Conservation (phyloP, 2,329 filamentous ascomycete genomes). For the Cladosporium colombiae region DNA sequence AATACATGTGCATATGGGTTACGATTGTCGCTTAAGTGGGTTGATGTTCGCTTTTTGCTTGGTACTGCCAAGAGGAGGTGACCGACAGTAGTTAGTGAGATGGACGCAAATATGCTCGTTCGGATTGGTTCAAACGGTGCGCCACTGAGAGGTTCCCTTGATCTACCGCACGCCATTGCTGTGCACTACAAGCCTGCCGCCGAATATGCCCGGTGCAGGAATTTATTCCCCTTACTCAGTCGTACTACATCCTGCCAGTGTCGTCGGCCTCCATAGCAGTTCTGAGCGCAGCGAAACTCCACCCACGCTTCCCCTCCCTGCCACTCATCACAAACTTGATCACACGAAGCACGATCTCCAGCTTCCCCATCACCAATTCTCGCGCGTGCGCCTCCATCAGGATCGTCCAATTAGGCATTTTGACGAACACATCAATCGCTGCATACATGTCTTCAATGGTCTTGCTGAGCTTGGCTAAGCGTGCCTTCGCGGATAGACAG, state of each 20-base stretch:
- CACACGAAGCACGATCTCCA: background rate
- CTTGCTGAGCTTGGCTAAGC: background rate
- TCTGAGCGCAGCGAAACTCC: background rate
- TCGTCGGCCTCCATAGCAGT: background rate
- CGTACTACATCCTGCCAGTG: background rate
- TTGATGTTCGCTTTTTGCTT: background rate
- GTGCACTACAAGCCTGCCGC: background rate
- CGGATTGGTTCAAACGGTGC: no score
- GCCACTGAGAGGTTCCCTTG: background rate
- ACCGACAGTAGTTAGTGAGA: background rate
- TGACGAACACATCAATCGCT: background rate
- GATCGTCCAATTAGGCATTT: background rate
- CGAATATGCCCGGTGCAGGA: background rate
- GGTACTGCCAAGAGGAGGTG: background rate
- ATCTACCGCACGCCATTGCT: background rate
- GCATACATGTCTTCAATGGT: background rate
- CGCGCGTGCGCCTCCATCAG: background rate
- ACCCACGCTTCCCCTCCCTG: background rate
- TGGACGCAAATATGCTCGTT: background rate
- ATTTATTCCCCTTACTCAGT: background rate
- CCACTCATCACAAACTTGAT: background rate
- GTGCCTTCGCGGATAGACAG: background rate
- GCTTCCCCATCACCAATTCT: background rate
- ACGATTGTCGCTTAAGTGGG: no score
- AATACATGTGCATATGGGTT: background rate